phyloP scores from a whole-genome alignment of 805 yeast genomes.

The Candida wancherniae region DNA sequence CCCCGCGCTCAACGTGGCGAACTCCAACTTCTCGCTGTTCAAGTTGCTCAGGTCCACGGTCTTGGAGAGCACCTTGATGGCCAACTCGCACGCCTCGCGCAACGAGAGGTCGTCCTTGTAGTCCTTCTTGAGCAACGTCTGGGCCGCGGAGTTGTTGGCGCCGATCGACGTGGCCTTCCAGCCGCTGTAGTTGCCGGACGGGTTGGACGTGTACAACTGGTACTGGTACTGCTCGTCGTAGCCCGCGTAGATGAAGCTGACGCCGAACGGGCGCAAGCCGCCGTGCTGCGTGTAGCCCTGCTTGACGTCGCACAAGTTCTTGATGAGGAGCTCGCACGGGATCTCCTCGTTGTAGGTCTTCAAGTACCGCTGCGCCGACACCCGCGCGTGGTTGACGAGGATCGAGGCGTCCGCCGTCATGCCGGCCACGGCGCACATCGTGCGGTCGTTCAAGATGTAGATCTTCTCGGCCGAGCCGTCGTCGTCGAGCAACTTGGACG shows the following conservation, averaged over 20 bases:
- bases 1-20: slow-evolving; percentile 66
- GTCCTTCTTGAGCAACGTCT: slow-evolving; percentile 91
- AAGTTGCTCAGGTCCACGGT: slow-evolving; percentile 87
- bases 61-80: slow-evolving; percentile 85
- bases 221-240: slow-evolving; percentile 84
- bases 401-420: slow-evolving; percentile 96
- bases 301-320: slow-evolving; percentile 84
- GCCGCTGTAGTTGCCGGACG: slow-evolving; percentile 95
- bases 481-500: slow-evolving; percentile 87
- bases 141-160: slow-evolving; percentile 94
- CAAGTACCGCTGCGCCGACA: slow-evolving; percentile 76
- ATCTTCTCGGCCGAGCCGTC: slow-evolving; percentile 91
- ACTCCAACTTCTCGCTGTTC: slow-evolving; percentile 86
- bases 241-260: slow-evolving; percentile 93
- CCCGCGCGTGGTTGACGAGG: slow-evolving; percentile 81
- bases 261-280: slow-evolving; percentile 98
- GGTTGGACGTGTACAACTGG: slow-evolving; percentile 92
- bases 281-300: slow-evolving; percentile 99
- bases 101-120: slow-evolving; percentile 75
- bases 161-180: slow-evolving; percentile 99
- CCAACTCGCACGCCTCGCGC: slow-evolving; percentile 78
- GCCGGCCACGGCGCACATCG: slow-evolving; percentile 95
- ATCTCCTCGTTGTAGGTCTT: slow-evolving; percentile 86
- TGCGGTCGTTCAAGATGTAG: slow-evolving; percentile 73
- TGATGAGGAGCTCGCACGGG: slow-evolving; percentile 89